Evolutionary conservation across 1,284 basidiomycete species (phyloP).

Genomic region (Ganoderma lingzhi): DNA sequence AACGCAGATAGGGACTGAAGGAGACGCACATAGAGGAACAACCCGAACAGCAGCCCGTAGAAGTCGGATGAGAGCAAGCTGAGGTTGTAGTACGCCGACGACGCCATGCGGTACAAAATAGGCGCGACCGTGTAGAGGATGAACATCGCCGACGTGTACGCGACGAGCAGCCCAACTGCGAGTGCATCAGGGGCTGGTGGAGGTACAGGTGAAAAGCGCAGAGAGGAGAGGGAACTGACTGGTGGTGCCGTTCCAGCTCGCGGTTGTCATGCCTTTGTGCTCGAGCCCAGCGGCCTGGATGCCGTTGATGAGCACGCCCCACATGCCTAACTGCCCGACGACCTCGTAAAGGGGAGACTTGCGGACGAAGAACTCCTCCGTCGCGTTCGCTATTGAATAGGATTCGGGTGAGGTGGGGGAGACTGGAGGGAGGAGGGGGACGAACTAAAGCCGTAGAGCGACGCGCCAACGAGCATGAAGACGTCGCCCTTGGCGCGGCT

Average conservation of each 20-base stretch:
- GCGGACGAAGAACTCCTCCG: constrained; percentile 87
- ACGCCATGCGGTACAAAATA: constrained; percentile 84
- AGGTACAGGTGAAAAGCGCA: neutral
- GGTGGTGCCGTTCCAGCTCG: constrained; percentile 75
- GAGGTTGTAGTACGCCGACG: constrained; percentile 85
- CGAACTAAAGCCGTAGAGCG: constrained; percentile 85
- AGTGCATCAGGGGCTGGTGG: constrained; percentile 13
- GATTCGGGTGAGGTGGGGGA: neutral
- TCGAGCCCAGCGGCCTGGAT: constrained; percentile 81
- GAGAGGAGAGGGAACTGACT: constrained; percentile 50
- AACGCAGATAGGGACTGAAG: constrained; percentile 13
- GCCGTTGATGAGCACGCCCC: constrained; percentile 81
- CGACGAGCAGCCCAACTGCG: constrained; percentile 76
- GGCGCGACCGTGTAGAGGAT: constrained; percentile 87
- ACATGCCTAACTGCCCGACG: constrained; percentile 86
- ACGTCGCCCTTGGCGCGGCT: constrained; percentile 80
- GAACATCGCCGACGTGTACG: constrained; percentile 83
- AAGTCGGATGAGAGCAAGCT: constrained; percentile 86
- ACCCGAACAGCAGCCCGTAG: constrained; percentile 83
- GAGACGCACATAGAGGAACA: constrained; percentile 49
- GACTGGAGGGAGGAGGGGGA: constrained; percentile 28
- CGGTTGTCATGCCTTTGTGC: constrained; percentile 67
- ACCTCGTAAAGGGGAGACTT: constrained; percentile 85
- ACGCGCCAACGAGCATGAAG: constrained; percentile 87
- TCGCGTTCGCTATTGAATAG: constrained; percentile 71